Base-by-base conservation (phyloP, 192 early-diverging fungal genomes). In the Rhizophagus clarus region DNA sequence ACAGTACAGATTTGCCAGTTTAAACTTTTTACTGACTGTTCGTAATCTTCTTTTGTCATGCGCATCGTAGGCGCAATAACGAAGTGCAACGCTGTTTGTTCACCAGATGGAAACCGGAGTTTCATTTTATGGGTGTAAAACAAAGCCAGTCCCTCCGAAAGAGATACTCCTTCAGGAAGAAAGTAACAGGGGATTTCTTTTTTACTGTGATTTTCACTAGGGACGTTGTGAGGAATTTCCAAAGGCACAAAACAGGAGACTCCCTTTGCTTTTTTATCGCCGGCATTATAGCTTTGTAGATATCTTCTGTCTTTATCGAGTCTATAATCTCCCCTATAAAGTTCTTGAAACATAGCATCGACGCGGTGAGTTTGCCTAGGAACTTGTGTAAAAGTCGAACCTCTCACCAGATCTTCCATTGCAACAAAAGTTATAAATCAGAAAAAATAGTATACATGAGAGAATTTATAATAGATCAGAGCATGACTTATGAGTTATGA, bases 161-260 rank as follows among this genome's bases (percentile, higher is more conserved):
- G 37, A 22, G 4, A 40, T 0, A 37, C 9, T 22, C 22, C 10
- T 70, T 70, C 12, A 40, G 31, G 68, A 22, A 70, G 22, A 3
- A 70, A 40, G 34, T 40, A 70, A n/a, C 34, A 70, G 20, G 2
- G 17, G 11, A 40, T 70, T 24, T 40, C 37, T 40, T 3, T 3
- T 9, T 24, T 4, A n/a, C 17, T 34, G 4, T 24, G 37, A 0
- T 6, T 45, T 70, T 22, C 9, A n/a, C 6, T 70, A 1, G 68
- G 68, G 3, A 34, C 29, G 4, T 70, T 70, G 37, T 40, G 34
- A 70, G 34, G 68, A 17, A 0, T 0, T n/a, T 24, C 22, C 7
- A 40, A 20, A 40, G 34, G 68, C 20, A 45, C 68, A 40, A 70
- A 70, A 70, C 68, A 70, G 40, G 32, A 70, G 4, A 70, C 20